Evolutionary conservation across 306 rosid genomes (phyloP).

Genomic region (Quillaja saponaria): DNA sequence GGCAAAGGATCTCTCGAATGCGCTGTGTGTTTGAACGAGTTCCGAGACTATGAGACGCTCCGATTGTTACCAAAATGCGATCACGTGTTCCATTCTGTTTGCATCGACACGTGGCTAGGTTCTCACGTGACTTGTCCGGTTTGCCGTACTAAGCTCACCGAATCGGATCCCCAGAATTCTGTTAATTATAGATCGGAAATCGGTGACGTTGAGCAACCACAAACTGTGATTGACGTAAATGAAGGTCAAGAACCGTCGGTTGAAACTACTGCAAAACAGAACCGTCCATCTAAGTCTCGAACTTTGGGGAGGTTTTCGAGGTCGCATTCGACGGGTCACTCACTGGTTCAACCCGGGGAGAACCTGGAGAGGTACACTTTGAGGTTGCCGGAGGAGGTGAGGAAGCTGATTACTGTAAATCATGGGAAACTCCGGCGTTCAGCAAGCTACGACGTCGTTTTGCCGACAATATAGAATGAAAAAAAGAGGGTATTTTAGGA

Average conservation of each 20-base stretch:
- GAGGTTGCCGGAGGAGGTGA: conserved; percentile 57
- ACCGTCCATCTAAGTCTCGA: background rate
- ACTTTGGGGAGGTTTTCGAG: conserved; percentile 28
- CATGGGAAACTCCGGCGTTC: conserved; percentile 48
- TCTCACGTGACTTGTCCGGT: conserved; percentile 72
- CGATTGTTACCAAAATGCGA: conserved; percentile 66
- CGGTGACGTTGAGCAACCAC: no score
- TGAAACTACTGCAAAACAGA: background rate
- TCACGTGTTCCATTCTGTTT: conserved; percentile 70
- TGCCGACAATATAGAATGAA: no score
- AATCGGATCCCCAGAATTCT: no score
- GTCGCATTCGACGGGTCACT: conserved; percentile 82
- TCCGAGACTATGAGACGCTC: conserved; percentile 57
- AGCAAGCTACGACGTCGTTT: conserved; percentile 37
- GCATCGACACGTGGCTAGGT: conserved; percentile 72
- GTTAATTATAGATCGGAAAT: no score
- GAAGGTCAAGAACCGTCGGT: no score
- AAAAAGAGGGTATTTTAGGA: conserved; percentile 40
- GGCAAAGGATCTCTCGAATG: conserved; percentile 63
- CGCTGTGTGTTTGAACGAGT: conserved; percentile 71
- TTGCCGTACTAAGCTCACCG: conserved; percentile 54
- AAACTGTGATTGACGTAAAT: no score
- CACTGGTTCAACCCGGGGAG: conserved; percentile 39
- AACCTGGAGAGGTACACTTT: conserved; percentile 51
- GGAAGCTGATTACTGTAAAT: conserved; percentile 47